Base-by-base conservation (phyloP, 768 basidiomycete species). In the Serendipita sp. region DNA sequence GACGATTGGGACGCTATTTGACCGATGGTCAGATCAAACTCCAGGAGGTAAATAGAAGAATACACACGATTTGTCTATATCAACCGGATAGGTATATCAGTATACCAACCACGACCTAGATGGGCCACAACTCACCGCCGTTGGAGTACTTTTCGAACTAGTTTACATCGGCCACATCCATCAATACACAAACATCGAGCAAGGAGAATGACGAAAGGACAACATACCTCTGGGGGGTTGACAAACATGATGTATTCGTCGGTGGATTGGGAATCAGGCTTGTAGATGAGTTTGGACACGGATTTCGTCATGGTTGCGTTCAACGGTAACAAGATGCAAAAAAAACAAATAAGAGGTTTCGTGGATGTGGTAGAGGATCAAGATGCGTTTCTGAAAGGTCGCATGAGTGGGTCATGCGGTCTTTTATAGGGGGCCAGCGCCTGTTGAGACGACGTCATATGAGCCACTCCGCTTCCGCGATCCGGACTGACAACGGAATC, bases 91-190 rank as follows among this genome's bases (percentile, higher is more conserved):
- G 41, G 17, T 28, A 20, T 48, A 28, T 48, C 45, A 48, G 45
- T 48, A n/a, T 17, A 48, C 26, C 26, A 28, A n/a, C 7, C 26
- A 31, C 42, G 38, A 22, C 50, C 65, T 53, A 58, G 67, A 64
- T 67, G 60, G 64, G 20, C 51, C 26, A 56, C 38, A 2, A 69
- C 80, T 75, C 65, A 89, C 89, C 88, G 79, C 86, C 88, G 9
- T 74, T 78, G 72, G 82, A 86, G 86, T 86, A 91, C 71, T 82
- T 86, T 75, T 82, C 81, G 72, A 74, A 87, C 88, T 89, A 38
- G 34, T 4, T 38, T 14, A 38, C 14, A 38, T 38, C n/a, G n/a
- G n/a, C 34, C 34, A 38, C 34, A 38, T 38, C 34, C 34, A 38
- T 38, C 34, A 38, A 38, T 14, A 38, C 34, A 3, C 34, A 14